Conservation (phyloP, 2,329 filamentous ascomycete species). For the Penicillium sp. region DNA sequence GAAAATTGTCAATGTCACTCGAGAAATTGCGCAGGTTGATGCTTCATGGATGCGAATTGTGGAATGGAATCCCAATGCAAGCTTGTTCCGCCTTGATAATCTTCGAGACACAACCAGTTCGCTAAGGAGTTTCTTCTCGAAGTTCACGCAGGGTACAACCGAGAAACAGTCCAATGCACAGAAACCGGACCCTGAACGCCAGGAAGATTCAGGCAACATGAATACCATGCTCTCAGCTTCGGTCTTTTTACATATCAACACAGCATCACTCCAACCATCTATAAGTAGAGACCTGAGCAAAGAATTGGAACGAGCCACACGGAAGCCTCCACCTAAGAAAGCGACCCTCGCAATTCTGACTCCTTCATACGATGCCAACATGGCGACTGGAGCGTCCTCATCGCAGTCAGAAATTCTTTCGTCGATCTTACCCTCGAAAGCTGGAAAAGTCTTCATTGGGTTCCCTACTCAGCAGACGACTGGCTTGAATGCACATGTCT, state of each 20-base stretch:
- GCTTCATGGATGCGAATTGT: slow-evolving; percentile 84
- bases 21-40: slow-evolving; percentile 87
- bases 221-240: slow-evolving; percentile 68
- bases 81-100: slow-evolving; percentile 37
- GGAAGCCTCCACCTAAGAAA: slow-evolving; percentile 88
- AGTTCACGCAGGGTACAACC: slow-evolving; percentile 59
- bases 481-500: slow-evolving; percentile 88
- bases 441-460: slow-evolving; percentile 91
- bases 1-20: slow-evolving; percentile 75
- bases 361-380: slow-evolving; percentile 80
- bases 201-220: slow-evolving; percentile 68
- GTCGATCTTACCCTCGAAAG: slow-evolving; percentile 83
- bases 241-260: slow-evolving; percentile 85
- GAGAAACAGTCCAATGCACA: slow-evolving; percentile 40
- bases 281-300: slow-evolving; percentile 70
- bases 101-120: slow-evolving; percentile 54
- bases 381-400: slow-evolving; percentile 59
- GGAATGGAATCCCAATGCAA: slow-evolving; percentile 69
- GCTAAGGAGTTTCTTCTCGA: slow-evolving; percentile 74
- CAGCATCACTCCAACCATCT: slow-evolving; percentile 74
- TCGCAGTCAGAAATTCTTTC: slow-evolving; percentile 69
- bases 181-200: slow-evolving; percentile 58
- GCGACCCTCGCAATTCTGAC: slow-evolving; percentile 86
- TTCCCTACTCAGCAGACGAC: slow-evolving; percentile 98
- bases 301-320: slow-evolving; percentile 91